Base-by-base conservation (phyloP, 2,329 filamentous ascomycete species). In the Byssothecium circinans region DNA sequence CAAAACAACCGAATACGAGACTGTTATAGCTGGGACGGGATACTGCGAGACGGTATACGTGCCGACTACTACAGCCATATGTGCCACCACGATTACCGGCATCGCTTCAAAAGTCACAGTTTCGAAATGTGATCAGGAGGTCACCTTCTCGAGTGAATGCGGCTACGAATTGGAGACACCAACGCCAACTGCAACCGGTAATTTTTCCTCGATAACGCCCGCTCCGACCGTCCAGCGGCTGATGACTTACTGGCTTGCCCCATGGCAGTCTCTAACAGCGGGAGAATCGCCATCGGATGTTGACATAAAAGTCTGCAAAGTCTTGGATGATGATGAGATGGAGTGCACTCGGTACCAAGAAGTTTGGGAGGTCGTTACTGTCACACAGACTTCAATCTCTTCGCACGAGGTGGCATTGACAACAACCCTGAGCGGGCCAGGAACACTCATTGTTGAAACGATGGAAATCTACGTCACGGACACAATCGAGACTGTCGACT, bases 111-210 rank as follows among this genome's bases (percentile, higher is more conserved):
- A 68, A 36, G 65, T 75, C 47, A 71, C 70, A 0, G 64, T 78
- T 41, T 68, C 72, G 12, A 61, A 69, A 5, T 77, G 75, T 52
- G 61, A 62, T 19, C 73, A 78, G 45, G 66, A 76, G 17, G 64
- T 78, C 39, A 76, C 74, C 3, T 77, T 76, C 53, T 76, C 74
- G 2, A 75, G 67, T 41, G 67, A 75, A 37, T 73, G 69, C 40
- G 74, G 72, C n/a, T 74, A 69, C 54, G 64, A 64, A 1, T 52
- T 76, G n/a, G 67, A 68, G 5, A 70, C 65, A 4, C 68, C 73
- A 2, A 67, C 64, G 8, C 62, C 69, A 5, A 20, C 35, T 2
- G 48, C 52, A 4, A 57, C 47, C 4, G 44, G 20, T 4, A 47
- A 51, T 38, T 52, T 52, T 25, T 47, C 54, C 4, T 45, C 62